Evolutionary conservation across 2,329 filamentous ascomycete genomes (phyloP).

Genomic region (Mariannaea elegans): DNA sequence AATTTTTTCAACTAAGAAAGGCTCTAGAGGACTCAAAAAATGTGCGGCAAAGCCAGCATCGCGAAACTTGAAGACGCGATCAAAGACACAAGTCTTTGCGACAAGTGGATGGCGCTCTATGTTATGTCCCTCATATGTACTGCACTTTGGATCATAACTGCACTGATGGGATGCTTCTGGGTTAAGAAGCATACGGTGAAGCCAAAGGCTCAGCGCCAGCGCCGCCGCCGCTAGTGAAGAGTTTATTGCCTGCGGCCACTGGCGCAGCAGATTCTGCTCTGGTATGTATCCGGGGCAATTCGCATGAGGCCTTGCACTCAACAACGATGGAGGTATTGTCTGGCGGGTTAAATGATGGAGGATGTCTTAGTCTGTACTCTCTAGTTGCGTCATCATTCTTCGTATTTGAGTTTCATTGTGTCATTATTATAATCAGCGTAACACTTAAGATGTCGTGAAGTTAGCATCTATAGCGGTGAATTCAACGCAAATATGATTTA

Average conservation of each 20-base stretch:
- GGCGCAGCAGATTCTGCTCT: no score
- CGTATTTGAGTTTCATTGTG: no score
- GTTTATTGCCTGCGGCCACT: not conserved
- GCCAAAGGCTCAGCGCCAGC: not conserved
- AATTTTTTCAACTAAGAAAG: not conserved
- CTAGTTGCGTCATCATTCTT: no score
- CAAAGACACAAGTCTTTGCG: not conserved
- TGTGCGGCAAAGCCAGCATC: not conserved
- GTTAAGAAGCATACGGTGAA: constrained; percentile 7
- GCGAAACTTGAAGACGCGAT: not conserved
- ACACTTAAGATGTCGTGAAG: no score
- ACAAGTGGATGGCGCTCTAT: constrained; percentile 10
- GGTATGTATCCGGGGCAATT: no score
- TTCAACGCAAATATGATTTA: no score
- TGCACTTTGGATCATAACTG: constrained; percentile 2
- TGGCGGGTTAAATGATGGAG: no score
- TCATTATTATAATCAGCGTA: no score
- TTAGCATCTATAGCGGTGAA: no score
- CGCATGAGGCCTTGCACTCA: no score
- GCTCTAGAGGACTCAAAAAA: not conserved
- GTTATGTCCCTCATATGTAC: not conserved
- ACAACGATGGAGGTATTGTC: no score
- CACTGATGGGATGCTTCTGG: constrained; percentile 2
- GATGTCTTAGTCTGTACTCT: no score
- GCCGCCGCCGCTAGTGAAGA: not conserved